These are phyloP conservation scores for Suhomyces kunorum DNA, from an alignment of 1,139 yeast genomes.

Conservation along the genomic window DNA sequence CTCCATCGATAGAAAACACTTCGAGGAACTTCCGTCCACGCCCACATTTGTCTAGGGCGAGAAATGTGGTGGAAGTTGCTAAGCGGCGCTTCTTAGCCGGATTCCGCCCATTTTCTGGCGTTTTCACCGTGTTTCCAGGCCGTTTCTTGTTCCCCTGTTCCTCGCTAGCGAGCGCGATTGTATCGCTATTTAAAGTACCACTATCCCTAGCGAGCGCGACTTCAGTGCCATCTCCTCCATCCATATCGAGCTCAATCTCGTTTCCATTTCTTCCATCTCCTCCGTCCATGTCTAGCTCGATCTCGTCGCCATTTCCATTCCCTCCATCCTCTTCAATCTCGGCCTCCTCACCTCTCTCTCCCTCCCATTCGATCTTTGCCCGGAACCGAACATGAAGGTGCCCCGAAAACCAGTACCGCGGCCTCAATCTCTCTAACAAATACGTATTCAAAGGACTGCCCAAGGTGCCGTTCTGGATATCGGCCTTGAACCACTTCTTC, in stretches of 20 bases:
- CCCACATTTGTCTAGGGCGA: constrained; percentile 84
- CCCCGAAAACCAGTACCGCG: constrained; percentile 82
- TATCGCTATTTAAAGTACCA: too few species aligned
- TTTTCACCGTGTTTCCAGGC: neutral
- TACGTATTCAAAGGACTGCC: constrained; percentile 77
- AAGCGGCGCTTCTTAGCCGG: too few species aligned
- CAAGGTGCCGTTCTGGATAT: constrained; percentile 57
- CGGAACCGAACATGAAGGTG: constrained; percentile 79
- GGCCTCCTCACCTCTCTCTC: neutral
- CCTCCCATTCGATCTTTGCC: constrained; percentile 42
- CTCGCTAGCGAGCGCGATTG: too few species aligned
- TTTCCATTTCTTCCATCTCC: neutral
- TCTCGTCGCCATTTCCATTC: neutral
- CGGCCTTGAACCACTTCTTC: constrained; percentile 71
- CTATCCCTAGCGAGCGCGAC: constrained; percentile 38
- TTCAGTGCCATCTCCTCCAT: constrained; percentile 4
- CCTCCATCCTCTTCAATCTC: constrained; percentile 3
- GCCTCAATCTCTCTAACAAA: constrained; percentile 56
- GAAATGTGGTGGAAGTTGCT: constrained; percentile 62
- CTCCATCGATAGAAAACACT: constrained; percentile 34
- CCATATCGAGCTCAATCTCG: constrained; percentile 15
- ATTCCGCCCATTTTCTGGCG: neutral
- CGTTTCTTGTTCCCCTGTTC: too few species aligned
- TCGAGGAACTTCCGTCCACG: constrained; percentile 60
- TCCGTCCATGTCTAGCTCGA: neutral